Evolutionary conservation across 768 basidiomycete species (phyloP).

Genomic region (Suillus decipiens): DNA sequence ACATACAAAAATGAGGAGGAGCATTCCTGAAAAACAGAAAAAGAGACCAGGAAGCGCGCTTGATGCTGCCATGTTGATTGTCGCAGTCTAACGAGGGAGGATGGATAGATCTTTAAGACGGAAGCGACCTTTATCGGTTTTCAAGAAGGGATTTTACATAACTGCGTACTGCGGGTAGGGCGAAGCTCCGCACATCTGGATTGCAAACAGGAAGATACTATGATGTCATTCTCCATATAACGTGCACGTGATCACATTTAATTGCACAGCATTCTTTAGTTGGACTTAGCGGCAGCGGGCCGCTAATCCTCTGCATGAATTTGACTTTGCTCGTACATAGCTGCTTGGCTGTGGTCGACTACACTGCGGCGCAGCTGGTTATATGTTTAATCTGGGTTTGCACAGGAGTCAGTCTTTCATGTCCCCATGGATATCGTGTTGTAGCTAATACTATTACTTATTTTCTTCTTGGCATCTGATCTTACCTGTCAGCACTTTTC

Average conservation of each 20-base stretch:
- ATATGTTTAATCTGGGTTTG: no score
- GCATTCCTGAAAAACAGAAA: constrained; percentile 69
- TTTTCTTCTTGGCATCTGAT: no score
- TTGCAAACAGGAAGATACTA: not conserved
- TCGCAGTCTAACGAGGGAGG: not conserved
- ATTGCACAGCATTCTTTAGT: not conserved
- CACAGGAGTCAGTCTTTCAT: no score
- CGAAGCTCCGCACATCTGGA: not conserved
- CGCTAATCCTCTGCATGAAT: no score
- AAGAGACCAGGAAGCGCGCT: constrained; percentile 71
- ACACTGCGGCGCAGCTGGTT: no score
- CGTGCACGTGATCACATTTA: not conserved
- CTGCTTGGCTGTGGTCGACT: no score
- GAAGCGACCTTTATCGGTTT: not conserved
- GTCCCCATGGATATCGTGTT: no score
- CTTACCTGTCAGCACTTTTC: no score
- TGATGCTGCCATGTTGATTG: constrained; percentile 47
- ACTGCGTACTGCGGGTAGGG: not conserved
- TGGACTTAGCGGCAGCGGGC: no score
- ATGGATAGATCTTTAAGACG: not conserved
- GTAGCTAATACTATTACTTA: no score
- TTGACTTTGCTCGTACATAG: no score
- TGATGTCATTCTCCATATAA: not conserved
- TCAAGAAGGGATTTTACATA: not conserved
- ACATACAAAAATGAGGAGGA: constrained; percentile 69